Evolutionary conservation across 805 yeast species (phyloP).

Genomic region (Scheffersomyces coipomensis): DNA sequence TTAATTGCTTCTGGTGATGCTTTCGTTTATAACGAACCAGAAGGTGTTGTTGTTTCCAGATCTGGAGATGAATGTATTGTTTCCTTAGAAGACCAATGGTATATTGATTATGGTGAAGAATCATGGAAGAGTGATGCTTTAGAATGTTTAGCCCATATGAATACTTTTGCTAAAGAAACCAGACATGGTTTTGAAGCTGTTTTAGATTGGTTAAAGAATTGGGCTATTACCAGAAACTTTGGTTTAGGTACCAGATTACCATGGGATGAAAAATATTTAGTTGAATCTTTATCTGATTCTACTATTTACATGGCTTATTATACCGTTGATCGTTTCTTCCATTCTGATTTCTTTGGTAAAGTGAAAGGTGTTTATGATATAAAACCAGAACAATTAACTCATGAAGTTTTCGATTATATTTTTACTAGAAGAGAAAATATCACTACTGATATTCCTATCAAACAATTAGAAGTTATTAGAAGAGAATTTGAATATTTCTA

Average conservation of each 20-base stretch:
- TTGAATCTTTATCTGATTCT: conserved; percentile 94
- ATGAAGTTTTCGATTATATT: conserved; percentile 88
- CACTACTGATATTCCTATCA: conserved; percentile 58
- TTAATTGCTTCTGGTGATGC: conserved; percentile 76
- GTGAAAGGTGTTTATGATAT: conserved; percentile 71
- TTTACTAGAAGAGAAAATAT: conserved; percentile 69
- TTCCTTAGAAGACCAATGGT: conserved; percentile 98
- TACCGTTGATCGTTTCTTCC: conserved; percentile 84
- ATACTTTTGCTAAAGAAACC: conserved; percentile 79
- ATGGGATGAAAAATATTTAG: conserved; percentile 92
- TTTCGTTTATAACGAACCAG: conserved; percentile 93
- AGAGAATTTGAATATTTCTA: conserved; percentile 96
- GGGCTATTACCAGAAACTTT: conserved; percentile 97
- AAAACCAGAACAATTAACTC: conserved; percentile 82
- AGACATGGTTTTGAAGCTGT: conserved; percentile 91
- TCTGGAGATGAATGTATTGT: conserved; percentile 97
- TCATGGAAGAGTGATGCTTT: conserved; percentile 79
- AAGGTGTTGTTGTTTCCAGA: conserved; percentile 83
- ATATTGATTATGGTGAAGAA: conserved; percentile 93
- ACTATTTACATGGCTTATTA: conserved; percentile 94
- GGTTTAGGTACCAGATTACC: conserved; percentile 95
- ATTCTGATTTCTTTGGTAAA: conserved; percentile 81
- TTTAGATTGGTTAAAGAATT: conserved; percentile 92
- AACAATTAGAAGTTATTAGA: conserved; percentile 70
- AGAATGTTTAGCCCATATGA: conserved; percentile 74